phyloP scores from a whole-genome alignment of 768 basidiomycete species.

The Rhizopogon rudus region DNA sequence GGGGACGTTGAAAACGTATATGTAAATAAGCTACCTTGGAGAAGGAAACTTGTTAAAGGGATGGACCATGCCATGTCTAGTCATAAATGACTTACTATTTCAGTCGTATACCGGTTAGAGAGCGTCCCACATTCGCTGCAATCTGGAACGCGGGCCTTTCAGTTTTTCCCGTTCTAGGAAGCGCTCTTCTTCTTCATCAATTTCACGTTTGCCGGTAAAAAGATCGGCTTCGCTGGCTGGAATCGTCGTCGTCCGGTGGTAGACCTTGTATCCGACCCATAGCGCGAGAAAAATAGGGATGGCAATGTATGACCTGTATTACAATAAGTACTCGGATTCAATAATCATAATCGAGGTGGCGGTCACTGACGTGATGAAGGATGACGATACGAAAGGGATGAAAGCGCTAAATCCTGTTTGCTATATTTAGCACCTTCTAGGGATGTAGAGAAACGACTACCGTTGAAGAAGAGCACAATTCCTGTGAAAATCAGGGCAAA shows the following conservation, averaged over 20 bases:
- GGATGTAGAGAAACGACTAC: conserved; percentile 17
- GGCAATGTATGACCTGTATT: conserved; percentile 9
- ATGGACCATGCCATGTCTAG: not conserved
- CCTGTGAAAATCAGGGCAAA: conserved; percentile 48
- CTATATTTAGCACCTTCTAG: conserved; percentile 2
- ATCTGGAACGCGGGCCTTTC: conserved; percentile 27
- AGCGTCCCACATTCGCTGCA: conserved; percentile 9
- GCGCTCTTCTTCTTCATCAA: conserved; percentile 57
- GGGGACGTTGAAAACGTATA: not conserved
- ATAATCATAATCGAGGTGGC: conserved; percentile 3
- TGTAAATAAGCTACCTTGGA: not conserved
- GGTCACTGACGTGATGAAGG: conserved; percentile 53
- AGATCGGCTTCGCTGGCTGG: conserved; percentile 53
- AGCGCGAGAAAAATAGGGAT: conserved; percentile 12
- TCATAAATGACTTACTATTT: not conserved
- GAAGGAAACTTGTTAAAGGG: not conserved
- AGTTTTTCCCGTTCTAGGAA: conserved; percentile 41
- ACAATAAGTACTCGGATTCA: conserved; percentile 4
- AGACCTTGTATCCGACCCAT: conserved; percentile 18
- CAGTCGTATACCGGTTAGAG: not conserved
- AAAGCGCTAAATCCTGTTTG: conserved; percentile 13
- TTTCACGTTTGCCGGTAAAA: conserved; percentile 49
- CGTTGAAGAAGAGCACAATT: conserved; percentile 57
- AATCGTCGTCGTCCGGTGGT: conserved; percentile 15
- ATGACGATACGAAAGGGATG: conserved; percentile 44